Percentiles rank a stretch among this genome's conserved stretches.
Conservation (phyloP, 441 rosid species). For the Gossypium gossypioides region DNA sequence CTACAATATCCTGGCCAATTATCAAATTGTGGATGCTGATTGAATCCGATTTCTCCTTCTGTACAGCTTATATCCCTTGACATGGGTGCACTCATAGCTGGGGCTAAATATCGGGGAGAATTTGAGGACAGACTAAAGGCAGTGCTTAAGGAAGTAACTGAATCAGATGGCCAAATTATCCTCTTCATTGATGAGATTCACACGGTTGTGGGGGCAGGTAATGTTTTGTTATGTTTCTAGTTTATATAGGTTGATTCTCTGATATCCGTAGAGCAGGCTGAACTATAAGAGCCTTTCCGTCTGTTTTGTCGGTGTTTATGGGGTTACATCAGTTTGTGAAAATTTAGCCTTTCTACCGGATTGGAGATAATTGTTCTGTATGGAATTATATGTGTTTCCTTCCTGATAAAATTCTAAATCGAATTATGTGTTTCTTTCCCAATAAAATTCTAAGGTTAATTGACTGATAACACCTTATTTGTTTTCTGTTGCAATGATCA, state of each 20-base stretch:
- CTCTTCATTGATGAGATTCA: slow-evolving; percentile 96
- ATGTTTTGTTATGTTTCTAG: background rate
- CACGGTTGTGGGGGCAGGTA: slow-evolving; percentile 96
- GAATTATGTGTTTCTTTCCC: background rate
- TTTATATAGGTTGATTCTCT: background rate
- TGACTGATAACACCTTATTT: background rate
- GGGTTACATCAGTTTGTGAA: background rate
- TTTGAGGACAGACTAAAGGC: slow-evolving; percentile 95
- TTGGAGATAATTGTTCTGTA: background rate
- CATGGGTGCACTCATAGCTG: slow-evolving; percentile 95
- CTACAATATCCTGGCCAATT: background rate
- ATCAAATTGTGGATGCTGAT: slow-evolving; percentile 7
- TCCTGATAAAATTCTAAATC: background rate
- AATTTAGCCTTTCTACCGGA: background rate
- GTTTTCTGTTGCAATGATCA: background rate
- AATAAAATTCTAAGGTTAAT: background rate
- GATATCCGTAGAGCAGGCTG: background rate
- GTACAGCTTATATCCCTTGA: slow-evolving; percentile 79
- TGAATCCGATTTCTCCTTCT: background rate
- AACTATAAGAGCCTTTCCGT: background rate
- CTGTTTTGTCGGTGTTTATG: background rate
- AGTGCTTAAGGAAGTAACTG: slow-evolving; percentile 81
- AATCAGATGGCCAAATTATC: slow-evolving; percentile 79
- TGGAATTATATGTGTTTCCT: background rate
- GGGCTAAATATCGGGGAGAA: slow-evolving; percentile 98